A percentile compares a stretch with the other conserved stretches of the same genome.
Conservation (phyloP, 495 filamentous ascomycete species). For the Neurospora discreta region DNA sequence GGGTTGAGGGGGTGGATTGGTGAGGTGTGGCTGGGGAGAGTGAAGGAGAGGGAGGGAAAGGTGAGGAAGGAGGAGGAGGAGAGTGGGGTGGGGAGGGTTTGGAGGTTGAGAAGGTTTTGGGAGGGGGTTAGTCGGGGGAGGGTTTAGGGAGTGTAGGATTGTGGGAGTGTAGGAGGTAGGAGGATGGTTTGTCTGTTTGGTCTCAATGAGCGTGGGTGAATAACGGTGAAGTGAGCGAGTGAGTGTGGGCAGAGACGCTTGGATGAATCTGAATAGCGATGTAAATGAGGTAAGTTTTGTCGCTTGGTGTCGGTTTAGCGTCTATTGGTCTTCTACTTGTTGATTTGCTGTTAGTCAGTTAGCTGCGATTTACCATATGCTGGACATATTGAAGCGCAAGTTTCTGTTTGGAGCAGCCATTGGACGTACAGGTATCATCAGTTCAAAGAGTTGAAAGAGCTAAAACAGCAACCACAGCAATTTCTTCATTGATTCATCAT, state of each 20-base stretch:
- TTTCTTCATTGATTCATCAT: background rate
- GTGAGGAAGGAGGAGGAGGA: constrained; percentile 30
- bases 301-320: background rate
- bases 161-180: background rate
- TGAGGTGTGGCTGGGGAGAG: constrained; percentile 33
- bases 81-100: constrained; percentile 36
- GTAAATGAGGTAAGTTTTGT: background rate
- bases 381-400: background rate
- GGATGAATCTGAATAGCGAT: background rate
- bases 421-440: background rate
- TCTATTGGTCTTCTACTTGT: background rate
- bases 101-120: constrained; percentile 41
- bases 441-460: background rate
- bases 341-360: background rate
- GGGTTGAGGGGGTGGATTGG: constrained; percentile 39
- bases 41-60: constrained; percentile 26
- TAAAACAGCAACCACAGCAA: background rate
- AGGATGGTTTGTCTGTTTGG: background rate
- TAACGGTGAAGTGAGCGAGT: background rate
- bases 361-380: background rate
- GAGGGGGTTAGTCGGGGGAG: constrained; percentile 26
- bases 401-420: background rate
- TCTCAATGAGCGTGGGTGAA: background rate
- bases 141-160: background rate
- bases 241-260: background rate